Evolutionary conservation across 1,284 basidiomycete species (phyloP).

Genomic region (Tylopilus sp.): DNA sequence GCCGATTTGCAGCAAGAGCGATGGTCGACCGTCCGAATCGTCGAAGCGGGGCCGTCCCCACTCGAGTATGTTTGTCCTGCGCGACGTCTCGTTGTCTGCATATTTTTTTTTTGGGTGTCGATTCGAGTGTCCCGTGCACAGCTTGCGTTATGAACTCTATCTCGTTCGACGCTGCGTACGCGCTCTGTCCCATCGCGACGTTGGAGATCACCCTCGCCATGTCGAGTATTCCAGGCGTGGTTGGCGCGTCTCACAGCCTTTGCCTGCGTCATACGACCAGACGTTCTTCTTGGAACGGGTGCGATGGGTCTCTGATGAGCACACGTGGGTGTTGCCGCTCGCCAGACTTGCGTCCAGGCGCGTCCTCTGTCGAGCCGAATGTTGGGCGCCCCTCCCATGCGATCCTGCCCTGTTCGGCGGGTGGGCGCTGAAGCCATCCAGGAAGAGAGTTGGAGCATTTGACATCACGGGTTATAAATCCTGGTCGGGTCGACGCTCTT

Average conservation of each 20-base stretch:
- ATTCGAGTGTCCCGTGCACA: constrained; percentile 13
- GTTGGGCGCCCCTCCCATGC: constrained; percentile 18
- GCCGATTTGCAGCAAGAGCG: not conserved
- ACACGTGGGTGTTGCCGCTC: constrained; percentile 18
- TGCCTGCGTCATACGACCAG: not conserved
- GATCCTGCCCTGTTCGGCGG: constrained; percentile 29
- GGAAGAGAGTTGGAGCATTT: too few relatives aligned
- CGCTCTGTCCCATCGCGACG: constrained; percentile 35
- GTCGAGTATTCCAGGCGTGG: constrained; percentile 22
- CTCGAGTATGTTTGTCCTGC: constrained; percentile 32
- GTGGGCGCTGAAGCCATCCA: constrained; percentile 18
- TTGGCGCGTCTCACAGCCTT: constrained; percentile 9
- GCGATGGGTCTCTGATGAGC: constrained; percentile 29
- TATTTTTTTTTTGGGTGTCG: too few relatives aligned
- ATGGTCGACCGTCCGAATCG: constrained; percentile 36
- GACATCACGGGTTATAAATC: not conserved
- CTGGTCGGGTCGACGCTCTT: constrained; percentile 20
- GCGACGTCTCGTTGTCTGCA: too few relatives aligned
- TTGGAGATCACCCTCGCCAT: constrained; percentile 23
- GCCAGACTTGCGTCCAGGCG: constrained; percentile 17
- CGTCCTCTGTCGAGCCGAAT: constrained; percentile 16
- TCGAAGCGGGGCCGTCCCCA: constrained; percentile 27
- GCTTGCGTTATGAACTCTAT: constrained; percentile 46
- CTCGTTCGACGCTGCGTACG: constrained; percentile 30
- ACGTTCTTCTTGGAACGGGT: constrained; percentile 7